Percentiles rank a stretch among this genome's conserved stretches.
phyloP scores from a whole-genome alignment of 2,329 filamentous ascomycete genomes.

The Aspergillus pseudoviridinutans region DNA sequence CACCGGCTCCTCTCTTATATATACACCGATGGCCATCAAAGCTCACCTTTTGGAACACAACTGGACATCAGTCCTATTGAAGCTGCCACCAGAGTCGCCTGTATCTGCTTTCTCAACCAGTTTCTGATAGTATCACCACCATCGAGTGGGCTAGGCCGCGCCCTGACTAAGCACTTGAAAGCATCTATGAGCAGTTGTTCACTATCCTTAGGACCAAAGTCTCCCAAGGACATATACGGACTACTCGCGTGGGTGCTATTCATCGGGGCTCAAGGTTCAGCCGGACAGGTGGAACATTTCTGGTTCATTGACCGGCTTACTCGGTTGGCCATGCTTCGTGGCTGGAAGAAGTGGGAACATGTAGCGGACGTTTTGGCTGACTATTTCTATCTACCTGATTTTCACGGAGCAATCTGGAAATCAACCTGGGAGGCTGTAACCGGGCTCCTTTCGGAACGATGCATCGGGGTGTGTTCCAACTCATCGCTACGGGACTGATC shows the following conservation, averaged over 20 bases:
- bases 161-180: constrained; percentile 29
- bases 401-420: constrained; percentile 24
- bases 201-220: constrained; percentile 9
- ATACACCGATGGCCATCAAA: constrained; percentile 13
- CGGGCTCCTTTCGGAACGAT: constrained; percentile 2
- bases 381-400: constrained; percentile 25
- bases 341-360: constrained; percentile 29
- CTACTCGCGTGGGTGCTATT: constrained; percentile 32
- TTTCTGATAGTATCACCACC: constrained; percentile 33
- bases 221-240: constrained; percentile 18
- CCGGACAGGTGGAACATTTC: constrained; percentile 22
- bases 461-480: not conserved
- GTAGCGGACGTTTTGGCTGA: constrained; percentile 22
- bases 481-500: not conserved
- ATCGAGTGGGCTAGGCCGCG: constrained; percentile 30
- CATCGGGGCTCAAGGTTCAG: constrained; percentile 29
- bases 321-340: constrained; percentile 21
- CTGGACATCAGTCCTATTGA: constrained; percentile 25
- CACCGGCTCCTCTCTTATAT: constrained; percentile 38
- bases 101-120: constrained; percentile 29
- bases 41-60: not conserved
- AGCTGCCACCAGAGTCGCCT: constrained; percentile 26
- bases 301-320: constrained; percentile 31
- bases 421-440: constrained; percentile 29
- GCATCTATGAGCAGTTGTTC: constrained; percentile 18